Base-by-base conservation (phyloP, 179 eudicot genomes). In the Heliamphora pulchella region DNA sequence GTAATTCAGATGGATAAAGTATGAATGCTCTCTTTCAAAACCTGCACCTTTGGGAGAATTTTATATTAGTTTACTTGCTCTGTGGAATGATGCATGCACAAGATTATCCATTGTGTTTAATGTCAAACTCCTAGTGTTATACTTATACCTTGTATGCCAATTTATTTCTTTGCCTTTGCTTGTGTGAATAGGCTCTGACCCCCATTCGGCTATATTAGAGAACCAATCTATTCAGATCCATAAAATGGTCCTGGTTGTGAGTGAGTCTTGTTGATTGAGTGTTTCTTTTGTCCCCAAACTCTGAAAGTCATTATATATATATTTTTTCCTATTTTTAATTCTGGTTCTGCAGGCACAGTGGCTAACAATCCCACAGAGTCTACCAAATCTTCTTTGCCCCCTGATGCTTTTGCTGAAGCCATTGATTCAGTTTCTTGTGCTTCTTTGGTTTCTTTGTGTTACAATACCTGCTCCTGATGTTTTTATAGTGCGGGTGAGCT, bases 381-480 rank as follows among this genome's bases (percentile, higher is more conserved):
- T 95, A 70, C 91, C 95, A 2, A 88, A 86, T 87, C 72, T 93
- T 78, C 84, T 95, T 66, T 88, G 87, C 50, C 91, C 89, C 9
- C 66, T 92, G 51, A 74, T 91, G 87, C 98, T 95, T 86, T 57
- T 93, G 82, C 82, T 93, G 61, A 95, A 93, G 93, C 93, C 98
- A 62, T 18, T 91, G 70, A 71, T 88, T 82, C 98, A 95, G 86
- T 89, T 95, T 77, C 72, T 93, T 15, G 84, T 89, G 90, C 90
- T 95, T 73, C 91, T 95, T 76, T 93, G 97, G 97, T 86, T 87
- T 87, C 95, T 95, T 77, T 93, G 95, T 86, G 74, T 91, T 62
- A 95, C 86, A 86, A 92, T 93, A 84, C 91, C 92, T 78, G 97
- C 94, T 84, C 98, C 98, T 6, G 97, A 95, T 86, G 89, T 89